Percentiles rank a stretch among this genome's conserved stretches.
Conservation (phyloP, 2,329 filamentous ascomycete genomes). For the Clarireedia paspali region DNA sequence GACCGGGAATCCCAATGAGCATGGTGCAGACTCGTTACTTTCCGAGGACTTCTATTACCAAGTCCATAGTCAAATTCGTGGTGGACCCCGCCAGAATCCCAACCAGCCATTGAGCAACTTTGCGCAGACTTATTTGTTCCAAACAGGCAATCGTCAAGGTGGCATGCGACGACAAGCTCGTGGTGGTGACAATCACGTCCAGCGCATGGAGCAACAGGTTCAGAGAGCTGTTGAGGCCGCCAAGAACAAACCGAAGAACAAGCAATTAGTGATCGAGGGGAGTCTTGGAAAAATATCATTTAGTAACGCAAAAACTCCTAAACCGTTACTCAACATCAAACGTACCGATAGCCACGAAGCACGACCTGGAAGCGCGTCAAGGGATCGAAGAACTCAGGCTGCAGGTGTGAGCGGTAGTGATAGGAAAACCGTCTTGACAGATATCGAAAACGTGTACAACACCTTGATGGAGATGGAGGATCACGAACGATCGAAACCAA, state of each 20-base stretch:
- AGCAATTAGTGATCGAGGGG: slow-evolving; percentile 91
- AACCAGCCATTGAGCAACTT: slow-evolving; percentile 93
- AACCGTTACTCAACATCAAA: slow-evolving; percentile 92
- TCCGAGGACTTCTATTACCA: slow-evolving; percentile 98
- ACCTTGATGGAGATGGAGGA: slow-evolving; percentile 93
- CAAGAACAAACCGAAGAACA: slow-evolving; percentile 96
- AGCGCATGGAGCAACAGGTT: slow-evolving; percentile 98
- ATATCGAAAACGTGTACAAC: slow-evolving; percentile 83
- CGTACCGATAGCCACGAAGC: slow-evolving; percentile 62
- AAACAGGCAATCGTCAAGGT: slow-evolving; percentile 79
- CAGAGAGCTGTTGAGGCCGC: slow-evolving; percentile 94
- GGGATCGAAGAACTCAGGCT: slow-evolving; percentile 35
- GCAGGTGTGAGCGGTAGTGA: slow-evolving; percentile 53
- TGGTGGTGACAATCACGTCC: slow-evolving; percentile 92
- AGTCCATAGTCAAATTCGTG: slow-evolving; percentile 89
- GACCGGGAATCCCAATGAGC: slow-evolving; percentile 77
- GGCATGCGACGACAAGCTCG: slow-evolving; percentile 67
- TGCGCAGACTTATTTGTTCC: slow-evolving; percentile 94
- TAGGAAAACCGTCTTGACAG: slow-evolving; percentile 73
- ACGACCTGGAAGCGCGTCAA: slow-evolving; percentile 41
- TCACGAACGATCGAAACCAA: slow-evolving; percentile 74
- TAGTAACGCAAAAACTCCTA: slow-evolving; percentile 96
- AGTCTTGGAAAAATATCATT: slow-evolving; percentile 97
- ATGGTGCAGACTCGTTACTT: slow-evolving; percentile 70
- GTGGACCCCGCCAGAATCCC: slow-evolving; percentile 81